Evolutionary conservation across 1,284 basidiomycete genomes (phyloP), one percentile per base, ranked within the genome.

Genomic region (Schizophyllum commune): DNA sequence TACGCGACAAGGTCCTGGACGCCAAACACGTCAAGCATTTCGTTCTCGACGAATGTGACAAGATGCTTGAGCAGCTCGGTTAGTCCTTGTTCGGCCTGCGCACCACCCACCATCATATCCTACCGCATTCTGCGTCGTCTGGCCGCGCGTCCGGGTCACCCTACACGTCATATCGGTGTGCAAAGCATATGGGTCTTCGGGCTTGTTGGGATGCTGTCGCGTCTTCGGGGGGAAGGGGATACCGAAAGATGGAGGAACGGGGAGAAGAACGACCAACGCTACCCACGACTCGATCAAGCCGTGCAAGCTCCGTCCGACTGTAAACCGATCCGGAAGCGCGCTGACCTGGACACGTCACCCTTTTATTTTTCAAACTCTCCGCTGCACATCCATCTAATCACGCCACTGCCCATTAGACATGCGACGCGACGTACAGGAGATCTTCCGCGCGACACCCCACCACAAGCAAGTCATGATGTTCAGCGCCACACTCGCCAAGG

Each of bases 391-490:
- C 77, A 83, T 89, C 87, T 91, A 79, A 85, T 81, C 74, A 74
- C 82, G 79, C 79, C 83, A 79, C 77, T 80, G 77, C 76, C 77
- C 78, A 80, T 73, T 80, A 98, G 96, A 99, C 88, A 99, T 99
- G 97, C 96, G 97, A 76, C 93, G 97, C 70, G 97, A 99, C 75
- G 96, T 99, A 65, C 97, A 99, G 85, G 97, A 99, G 80, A 98
- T 99, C 71, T 99, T 99, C 88, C 91, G 96, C 69, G 86, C 94
- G 17, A 99, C 97, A n/a, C 97, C 97, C 62, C 96, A 98, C 77
- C 95, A 98, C 85, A 99, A 99, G 83, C 97, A 99, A 83, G 97
- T 99, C 67, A 99, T 99, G 97, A 99, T 99, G 97, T 99, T 99
- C 83, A 96, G 94, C 69, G 97, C 97, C 56, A 99, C 97, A 0